phyloP scores from a whole-genome alignment of 176 grass and related monocot species.

The Pontederia paniculata region DNA sequence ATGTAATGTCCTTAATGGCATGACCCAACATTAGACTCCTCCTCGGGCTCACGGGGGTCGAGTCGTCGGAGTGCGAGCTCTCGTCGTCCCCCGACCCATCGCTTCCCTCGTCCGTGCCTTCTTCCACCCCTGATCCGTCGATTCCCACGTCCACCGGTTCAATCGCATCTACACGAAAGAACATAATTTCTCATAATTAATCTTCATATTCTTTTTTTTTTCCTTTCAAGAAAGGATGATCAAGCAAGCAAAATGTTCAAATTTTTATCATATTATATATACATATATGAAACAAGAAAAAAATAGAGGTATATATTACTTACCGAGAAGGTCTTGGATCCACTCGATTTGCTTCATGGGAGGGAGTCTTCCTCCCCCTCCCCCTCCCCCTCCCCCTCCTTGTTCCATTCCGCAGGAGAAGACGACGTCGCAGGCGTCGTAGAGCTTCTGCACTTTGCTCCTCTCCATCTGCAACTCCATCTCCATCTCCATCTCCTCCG shows the following conservation, averaged over 20 bases:
- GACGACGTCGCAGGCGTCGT: conserved; percentile 54
- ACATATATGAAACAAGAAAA: neutral
- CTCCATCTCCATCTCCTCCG: no score
- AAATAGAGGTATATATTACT: neutral
- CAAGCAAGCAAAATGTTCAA: no score
- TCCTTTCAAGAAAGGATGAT: no score
- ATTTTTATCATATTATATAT: no score
- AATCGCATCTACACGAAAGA: conserved; percentile 27
- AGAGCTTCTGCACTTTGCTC: conserved; percentile 66
- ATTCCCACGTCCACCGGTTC: conserved; percentile 65
- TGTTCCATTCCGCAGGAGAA: conserved; percentile 30
- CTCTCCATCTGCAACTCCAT: conserved; percentile 3
- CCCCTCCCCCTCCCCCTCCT: no score
- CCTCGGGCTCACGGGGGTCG: conserved; percentile 9
- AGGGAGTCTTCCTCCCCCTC: neutral
- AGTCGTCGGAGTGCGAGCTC: conserved; percentile 21
- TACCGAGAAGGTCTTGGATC: conserved; percentile 56
- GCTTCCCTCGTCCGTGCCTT: conserved; percentile 51
- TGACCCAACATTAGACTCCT: conserved; percentile 29
- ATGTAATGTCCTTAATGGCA: conserved; percentile 48
- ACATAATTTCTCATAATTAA: no score
- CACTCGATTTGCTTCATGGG: conserved; percentile 31
- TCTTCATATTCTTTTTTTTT: no score
- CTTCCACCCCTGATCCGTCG: conserved; percentile 32
- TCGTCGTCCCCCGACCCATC: conserved; percentile 32